Evolutionary conservation across 805 yeast genomes (phyloP).

Genomic region (Yamadazyma paraphyllophila): DNA sequence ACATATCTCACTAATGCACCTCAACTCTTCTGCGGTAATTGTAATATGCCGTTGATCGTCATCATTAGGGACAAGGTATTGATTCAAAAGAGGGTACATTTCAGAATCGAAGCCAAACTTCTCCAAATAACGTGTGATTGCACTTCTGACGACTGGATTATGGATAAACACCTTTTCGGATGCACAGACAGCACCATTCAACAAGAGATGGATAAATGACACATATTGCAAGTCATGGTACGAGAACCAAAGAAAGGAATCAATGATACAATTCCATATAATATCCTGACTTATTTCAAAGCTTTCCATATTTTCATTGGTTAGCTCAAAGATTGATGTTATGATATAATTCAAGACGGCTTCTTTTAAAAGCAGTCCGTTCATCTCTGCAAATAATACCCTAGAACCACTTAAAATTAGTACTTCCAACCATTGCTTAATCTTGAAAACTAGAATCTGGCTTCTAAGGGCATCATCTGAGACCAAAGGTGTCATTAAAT

Average conservation of each 20-base stretch:
- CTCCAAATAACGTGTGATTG: background rate
- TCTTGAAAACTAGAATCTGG: constrained; percentile 5
- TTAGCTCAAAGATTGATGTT: background rate
- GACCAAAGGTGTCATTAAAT: constrained; percentile 1
- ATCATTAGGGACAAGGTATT: background rate
- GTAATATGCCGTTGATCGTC: background rate
- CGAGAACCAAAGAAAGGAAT: background rate
- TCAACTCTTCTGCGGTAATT: background rate
- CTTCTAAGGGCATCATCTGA: background rate
- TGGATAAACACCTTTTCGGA: background rate
- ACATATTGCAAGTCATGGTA: background rate
- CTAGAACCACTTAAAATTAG: background rate
- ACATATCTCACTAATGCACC: background rate
- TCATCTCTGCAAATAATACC: too few relatives aligned
- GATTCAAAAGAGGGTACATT: background rate
- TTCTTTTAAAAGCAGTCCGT: background rate
- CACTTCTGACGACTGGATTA: background rate
- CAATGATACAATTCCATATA: constrained; percentile 2
- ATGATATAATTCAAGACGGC: background rate
- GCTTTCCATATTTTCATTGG: background rate
- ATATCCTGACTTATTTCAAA: background rate
- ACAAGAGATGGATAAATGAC: background rate
- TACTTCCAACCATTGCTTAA: background rate
- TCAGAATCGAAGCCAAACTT: background rate
- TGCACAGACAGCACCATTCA: background rate